Evolutionary conservation across 108 stramenopile species (phyloP).

Genomic region (Fistulifera solaris): DNA sequence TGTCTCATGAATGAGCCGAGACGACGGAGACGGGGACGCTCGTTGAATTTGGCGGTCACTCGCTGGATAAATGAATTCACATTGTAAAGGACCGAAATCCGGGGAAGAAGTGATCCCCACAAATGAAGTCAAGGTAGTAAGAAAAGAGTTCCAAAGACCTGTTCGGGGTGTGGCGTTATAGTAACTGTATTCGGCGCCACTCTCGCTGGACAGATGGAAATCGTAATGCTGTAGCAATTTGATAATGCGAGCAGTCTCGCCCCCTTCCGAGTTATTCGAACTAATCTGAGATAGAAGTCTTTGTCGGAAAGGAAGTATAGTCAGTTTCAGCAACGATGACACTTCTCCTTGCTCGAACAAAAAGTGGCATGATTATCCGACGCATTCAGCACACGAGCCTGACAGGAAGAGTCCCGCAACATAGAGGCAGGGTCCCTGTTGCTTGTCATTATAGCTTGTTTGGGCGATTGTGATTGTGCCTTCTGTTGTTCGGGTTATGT

Average conservation of each 20-base stretch:
- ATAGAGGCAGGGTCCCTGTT: neutral
- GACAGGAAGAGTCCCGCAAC: conserved; percentile 9
- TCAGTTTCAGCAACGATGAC: conserved; percentile 38
- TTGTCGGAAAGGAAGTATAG: conserved; percentile 32
- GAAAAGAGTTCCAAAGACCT: neutral
- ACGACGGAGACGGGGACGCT: conserved; percentile 33
- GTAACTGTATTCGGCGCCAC: conserved; percentile 53
- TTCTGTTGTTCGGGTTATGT: no score
- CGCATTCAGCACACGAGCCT: conserved; percentile 27
- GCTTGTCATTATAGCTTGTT: no score
- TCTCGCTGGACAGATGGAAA: conserved; percentile 35
- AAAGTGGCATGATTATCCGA: conserved; percentile 47
- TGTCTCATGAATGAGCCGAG: conserved; percentile 33
- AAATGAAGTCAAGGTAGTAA: no score
- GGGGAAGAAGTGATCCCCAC: neutral
- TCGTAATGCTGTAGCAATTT: conserved; percentile 27
- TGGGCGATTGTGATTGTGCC: no score
- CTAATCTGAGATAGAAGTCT: conserved; percentile 13
- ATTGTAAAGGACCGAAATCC: conserved; percentile 15
- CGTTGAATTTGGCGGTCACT: conserved; percentile 30
- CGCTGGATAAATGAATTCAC: conserved; percentile 50
- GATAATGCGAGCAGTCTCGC: conserved; percentile 22
- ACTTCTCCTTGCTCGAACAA: conserved; percentile 9
- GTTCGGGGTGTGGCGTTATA: conserved; percentile 25
- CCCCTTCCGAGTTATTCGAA: conserved; percentile 17